Evolutionary conservation across 306 rosid species (phyloP).

Genomic region (Dalbergia cochinchinensis): DNA sequence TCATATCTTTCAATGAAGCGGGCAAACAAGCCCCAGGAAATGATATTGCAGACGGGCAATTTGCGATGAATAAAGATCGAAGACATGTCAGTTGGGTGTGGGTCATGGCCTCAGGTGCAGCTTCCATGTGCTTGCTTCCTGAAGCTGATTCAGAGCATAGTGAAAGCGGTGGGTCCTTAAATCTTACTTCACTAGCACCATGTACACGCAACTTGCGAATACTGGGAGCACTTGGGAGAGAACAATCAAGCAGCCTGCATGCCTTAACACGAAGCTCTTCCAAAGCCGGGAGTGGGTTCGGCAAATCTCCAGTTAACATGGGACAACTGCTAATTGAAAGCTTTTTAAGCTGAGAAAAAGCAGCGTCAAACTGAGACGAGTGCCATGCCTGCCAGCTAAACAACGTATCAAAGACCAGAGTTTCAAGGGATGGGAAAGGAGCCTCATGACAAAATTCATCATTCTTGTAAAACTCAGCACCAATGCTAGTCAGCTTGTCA

Average conservation of each 20-base stretch:
- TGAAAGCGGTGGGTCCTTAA: background rate
- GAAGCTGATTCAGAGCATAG: background rate
- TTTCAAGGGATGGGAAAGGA: too few relatives aligned
- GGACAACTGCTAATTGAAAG: background rate
- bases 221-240: background rate
- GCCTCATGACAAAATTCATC: too few relatives aligned
- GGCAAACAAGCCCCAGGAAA: background rate
- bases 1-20: background rate
- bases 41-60: background rate
- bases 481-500: too few relatives aligned
- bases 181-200: background rate
- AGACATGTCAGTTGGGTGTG: background rate
- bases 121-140: background rate
- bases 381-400: too few relatives aligned
- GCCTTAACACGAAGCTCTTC: too few relatives aligned
- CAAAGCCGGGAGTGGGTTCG: background rate
- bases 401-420: too few relatives aligned
- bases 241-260: background rate
- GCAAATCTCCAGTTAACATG: background rate
- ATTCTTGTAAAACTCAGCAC: too few relatives aligned
- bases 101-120: background rate
- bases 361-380: too few relatives aligned
- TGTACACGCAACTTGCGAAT: fast-evolving
- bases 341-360: background rate
- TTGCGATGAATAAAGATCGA: background rate